Conservation (phyloP, 2,329 filamentous ascomycete species). For the Fusarium beomiforme region DNA sequence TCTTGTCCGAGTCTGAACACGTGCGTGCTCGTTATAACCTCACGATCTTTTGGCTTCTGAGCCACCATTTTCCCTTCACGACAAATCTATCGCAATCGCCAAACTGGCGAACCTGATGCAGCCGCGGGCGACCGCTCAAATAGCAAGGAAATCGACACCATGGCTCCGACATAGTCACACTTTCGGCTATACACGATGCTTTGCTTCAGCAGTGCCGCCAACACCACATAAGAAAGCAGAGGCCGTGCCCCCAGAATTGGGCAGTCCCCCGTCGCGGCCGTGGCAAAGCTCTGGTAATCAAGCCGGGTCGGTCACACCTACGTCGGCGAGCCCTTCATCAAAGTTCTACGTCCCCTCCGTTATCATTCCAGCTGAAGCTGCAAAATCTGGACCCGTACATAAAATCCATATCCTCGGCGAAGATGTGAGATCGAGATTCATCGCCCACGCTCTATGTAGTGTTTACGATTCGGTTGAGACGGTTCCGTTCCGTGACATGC, state of each 20-base stretch:
- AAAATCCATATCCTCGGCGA: slow-evolving; percentile 56
- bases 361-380: slow-evolving; percentile 46
- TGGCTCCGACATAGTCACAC: slow-evolving; percentile 54
- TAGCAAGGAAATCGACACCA: slow-evolving; percentile 49
- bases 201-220: slow-evolving; percentile 44
- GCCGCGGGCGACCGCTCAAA: slow-evolving; percentile 57
- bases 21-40: slow-evolving; percentile 15
- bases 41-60: slow-evolving; percentile 13
- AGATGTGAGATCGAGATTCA: slow-evolving; percentile 53
- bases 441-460: slow-evolving; percentile 53
- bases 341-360: slow-evolving; percentile 51
- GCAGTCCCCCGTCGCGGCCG: slow-evolving; percentile 28
- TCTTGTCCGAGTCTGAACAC: background rate
- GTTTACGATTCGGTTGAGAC: slow-evolving; percentile 54
- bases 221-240: slow-evolving; percentile 39
- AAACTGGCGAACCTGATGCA: slow-evolving; percentile 52
- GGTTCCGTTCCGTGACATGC: slow-evolving; percentile 43
- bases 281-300: slow-evolving; percentile 26
- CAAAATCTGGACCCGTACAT: slow-evolving; percentile 47
- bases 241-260: slow-evolving; percentile 35
- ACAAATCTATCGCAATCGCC: slow-evolving; percentile 26
- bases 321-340: slow-evolving; percentile 26
- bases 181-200: slow-evolving; percentile 49
- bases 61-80: slow-evolving; percentile 7
- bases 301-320: slow-evolving; percentile 20